phyloP scores from a whole-genome alignment of 2,329 filamentous ascomycete species.

The Ceratocystis huliohia region DNA sequence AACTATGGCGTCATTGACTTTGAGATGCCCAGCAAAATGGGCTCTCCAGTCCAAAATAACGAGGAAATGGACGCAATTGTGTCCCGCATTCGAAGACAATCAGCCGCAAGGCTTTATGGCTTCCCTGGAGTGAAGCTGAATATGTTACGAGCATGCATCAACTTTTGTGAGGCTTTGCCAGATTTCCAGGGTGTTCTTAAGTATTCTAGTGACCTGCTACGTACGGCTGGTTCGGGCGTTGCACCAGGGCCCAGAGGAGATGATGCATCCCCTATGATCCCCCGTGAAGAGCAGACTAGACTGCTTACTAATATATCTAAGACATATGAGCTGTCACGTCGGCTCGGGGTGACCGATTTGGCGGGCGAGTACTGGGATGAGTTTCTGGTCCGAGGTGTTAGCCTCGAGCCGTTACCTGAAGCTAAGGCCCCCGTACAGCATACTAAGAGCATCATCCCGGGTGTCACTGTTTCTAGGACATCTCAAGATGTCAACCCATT shows the following conservation, averaged over 20 bases:
- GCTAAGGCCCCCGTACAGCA: conserved; percentile 55
- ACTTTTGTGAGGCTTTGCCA: conserved; percentile 83
- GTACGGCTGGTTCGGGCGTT: conserved; percentile 67
- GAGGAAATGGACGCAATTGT: conserved; percentile 40
- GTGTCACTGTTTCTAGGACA: conserved; percentile 36
- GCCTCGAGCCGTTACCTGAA: conserved; percentile 50
- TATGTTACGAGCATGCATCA: conserved; percentile 77
- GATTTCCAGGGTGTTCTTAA: conserved; percentile 83
- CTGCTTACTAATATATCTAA: conserved; percentile 77
- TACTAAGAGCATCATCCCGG: conserved; percentile 41
- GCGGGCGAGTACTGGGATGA: conserved; percentile 93
- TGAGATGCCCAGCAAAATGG: conserved; percentile 27
- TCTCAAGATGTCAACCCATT: conserved; percentile 67
- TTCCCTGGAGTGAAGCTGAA: conserved; percentile 72
- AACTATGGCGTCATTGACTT: conserved; percentile 52
- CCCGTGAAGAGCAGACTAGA: conserved; percentile 70
- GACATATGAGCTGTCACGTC: conserved; percentile 63
- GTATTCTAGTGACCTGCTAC: conserved; percentile 72
- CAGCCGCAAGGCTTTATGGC: conserved; percentile 54
- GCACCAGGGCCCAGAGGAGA: conserved; percentile 58
- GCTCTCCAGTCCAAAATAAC: conserved; percentile 24
- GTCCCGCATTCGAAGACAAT: conserved; percentile 47
- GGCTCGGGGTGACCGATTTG: conserved; percentile 56
- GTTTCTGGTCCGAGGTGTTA: conserved; percentile 70
- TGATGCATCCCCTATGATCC: conserved; percentile 57